Conservation (phyloP, 495 filamentous ascomycete species). For the Neurospora sp. region DNA sequence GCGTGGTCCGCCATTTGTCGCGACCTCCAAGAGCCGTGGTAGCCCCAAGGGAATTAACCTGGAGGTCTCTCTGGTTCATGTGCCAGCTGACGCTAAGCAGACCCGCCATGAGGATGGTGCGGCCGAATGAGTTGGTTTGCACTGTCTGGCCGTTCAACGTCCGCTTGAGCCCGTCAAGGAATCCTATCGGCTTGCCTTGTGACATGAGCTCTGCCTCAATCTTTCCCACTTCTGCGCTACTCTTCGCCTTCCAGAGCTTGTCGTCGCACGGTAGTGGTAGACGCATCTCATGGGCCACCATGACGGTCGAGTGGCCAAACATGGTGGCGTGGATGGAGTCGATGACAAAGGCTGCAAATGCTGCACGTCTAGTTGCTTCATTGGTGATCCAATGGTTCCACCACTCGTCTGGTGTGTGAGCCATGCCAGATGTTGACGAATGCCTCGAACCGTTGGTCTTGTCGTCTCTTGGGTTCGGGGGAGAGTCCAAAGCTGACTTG, state of each 20-base stretch:
- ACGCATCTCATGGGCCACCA: slow-evolving; percentile 94
- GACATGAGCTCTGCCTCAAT: slow-evolving; percentile 75
- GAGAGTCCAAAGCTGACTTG: slow-evolving; percentile 77
- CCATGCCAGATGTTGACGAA: slow-evolving; percentile 45
- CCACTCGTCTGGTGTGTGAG: slow-evolving; percentile 71
- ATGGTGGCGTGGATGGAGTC: slow-evolving; percentile 96
- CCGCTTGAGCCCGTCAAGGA: slow-evolving; percentile 83
- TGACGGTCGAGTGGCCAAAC: slow-evolving; percentile 95
- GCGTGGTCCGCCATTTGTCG: slow-evolving; percentile 83
- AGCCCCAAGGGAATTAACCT: slow-evolving; percentile 76
- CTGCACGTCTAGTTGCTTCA: slow-evolving; percentile 80
- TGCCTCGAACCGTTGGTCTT: slow-evolving; percentile 48
- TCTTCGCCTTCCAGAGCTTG: slow-evolving; percentile 85
- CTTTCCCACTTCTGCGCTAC: slow-evolving; percentile 74
- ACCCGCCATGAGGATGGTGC: slow-evolving; percentile 93
- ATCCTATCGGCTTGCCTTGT: slow-evolving; percentile 77
- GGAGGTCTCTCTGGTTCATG: slow-evolving; percentile 93
- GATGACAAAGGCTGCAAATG: slow-evolving; percentile 90
- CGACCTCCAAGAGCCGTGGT: slow-evolving; percentile 73
- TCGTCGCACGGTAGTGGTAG: slow-evolving; percentile 91
- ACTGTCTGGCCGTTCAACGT: slow-evolving; percentile 82
- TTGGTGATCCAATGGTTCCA: slow-evolving; percentile 97
- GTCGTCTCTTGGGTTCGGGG: slow-evolving; percentile 67
- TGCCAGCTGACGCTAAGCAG: slow-evolving; percentile 93
- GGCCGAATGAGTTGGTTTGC: slow-evolving; percentile 85